Conservation (phyloP, 257 asterid genomes). For the Echites panduratus region DNA sequence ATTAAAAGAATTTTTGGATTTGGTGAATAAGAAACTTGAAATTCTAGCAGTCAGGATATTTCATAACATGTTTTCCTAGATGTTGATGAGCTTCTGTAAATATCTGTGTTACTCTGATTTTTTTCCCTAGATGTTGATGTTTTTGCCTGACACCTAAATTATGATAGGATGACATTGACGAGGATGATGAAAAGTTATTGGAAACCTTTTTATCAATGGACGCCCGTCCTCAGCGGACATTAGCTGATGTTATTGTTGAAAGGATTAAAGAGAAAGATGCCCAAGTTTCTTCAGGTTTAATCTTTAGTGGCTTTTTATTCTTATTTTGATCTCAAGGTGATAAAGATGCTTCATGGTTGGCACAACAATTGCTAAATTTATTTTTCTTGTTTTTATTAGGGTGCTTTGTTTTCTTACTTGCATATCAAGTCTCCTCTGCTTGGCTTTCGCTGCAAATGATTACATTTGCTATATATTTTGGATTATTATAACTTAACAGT, state of each 20-base stretch:
- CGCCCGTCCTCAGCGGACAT: slow-evolving; percentile 56
- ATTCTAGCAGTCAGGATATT: not conserved
- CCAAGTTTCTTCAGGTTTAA: slow-evolving; percentile 70
- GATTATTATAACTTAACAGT: not conserved
- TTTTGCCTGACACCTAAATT: not conserved
- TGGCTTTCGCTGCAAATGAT: not conserved
- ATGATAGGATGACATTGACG: slow-evolving; percentile 55
- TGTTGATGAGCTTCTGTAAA: not conserved
- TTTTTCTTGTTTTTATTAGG: not conserved
- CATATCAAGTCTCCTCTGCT: not conserved
- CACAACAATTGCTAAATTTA: not conserved
- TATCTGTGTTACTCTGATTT: not conserved
- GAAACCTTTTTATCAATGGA: slow-evolving; percentile 67
- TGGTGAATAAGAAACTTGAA: not conserved
- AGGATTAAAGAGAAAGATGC: slow-evolving; percentile 69
- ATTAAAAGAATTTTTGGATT: not conserved
- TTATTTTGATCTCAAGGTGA: not conserved
- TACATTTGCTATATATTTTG: not conserved
- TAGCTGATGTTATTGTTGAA: slow-evolving; percentile 73
- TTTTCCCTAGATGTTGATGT: no score
- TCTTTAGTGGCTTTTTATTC: not conserved
- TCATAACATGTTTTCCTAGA: not conserved
- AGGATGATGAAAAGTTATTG: slow-evolving; percentile 65
- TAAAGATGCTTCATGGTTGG: not conserved
- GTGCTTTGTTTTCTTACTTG: not conserved